Evolutionary conservation across 495 filamentous ascomycete genomes (phyloP), one percentile per base, ranked within the genome.

Genomic region (Podospora tetraspora): DNA sequence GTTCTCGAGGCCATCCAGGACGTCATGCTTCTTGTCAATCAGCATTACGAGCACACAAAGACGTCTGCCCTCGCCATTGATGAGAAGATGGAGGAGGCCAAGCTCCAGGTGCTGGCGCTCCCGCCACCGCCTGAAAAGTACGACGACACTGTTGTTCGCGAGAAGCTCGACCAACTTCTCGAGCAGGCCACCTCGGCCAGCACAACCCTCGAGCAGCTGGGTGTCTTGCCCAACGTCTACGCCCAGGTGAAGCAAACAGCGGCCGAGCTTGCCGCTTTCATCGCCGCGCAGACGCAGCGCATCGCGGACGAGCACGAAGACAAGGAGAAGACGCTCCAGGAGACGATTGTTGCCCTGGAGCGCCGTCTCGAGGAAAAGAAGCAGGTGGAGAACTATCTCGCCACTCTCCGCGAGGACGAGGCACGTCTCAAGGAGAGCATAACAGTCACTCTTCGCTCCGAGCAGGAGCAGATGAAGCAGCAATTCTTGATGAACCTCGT

Each of bases 211-310:
- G 78, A 84, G 4, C 88, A 90, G 62, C 79, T 91, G 5, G 89
- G 90, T 68, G 90, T 92, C 62, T 85, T 99, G 10, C 92, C 96
- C 71, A 86, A 93, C 73, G 94, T 98, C 70, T 93, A 97, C 75
- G 84, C 90, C 72, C 90, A 97, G 69, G 93, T 99, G 58, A 89
- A 91, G 75, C 82, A 88, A 59, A 97, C 92, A n/a, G 90, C 94
- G 0, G 88, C 87, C 24, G 91, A 92, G 73, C 89, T 99, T 71
- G 88, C 89, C n/a, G 87, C 89, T 57, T 97, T 97, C 80, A 86
- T 98, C 52, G 84, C 87, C 11, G 84, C 85, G 3, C 95, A 98
- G 75, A 92, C 91, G 21, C 86, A 87, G 63, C 85, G 91, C 12
- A 89, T 95, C 37, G 85, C 88, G 1, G 88, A 94, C 70, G 91